These are phyloP conservation scores for Mycena citricolor DNA, from an alignment of 1,284 basidiomycete species.

Conservation along the genomic window DNA sequence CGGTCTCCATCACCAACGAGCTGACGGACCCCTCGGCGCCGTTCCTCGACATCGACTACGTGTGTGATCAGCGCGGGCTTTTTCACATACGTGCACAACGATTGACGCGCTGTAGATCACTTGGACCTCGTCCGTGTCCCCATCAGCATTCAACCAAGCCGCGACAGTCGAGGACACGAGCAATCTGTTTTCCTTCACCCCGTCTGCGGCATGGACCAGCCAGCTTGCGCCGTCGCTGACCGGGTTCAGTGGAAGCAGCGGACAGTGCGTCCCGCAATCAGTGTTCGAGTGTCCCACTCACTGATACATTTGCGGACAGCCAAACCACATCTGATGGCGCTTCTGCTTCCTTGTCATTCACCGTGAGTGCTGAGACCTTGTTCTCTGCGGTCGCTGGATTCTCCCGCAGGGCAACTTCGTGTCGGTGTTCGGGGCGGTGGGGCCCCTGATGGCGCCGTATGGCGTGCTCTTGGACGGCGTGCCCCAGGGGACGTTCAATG, in stretches of 20 bases:
- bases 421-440: constrained; percentile 15
- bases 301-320: constrained; percentile 13
- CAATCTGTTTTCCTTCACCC: constrained; percentile 7
- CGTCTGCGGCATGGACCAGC: constrained; percentile 17
- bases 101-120: constrained; percentile 16
- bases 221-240: constrained; percentile 9
- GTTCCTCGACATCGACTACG: constrained; percentile 21
- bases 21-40: constrained; percentile 3
- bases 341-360: constrained; percentile 11
- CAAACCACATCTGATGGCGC: constrained; percentile 15
- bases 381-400: background rate
- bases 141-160: background rate
- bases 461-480: constrained; percentile 15
- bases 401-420: constrained; percentile 18
- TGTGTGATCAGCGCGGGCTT: too few species aligned
- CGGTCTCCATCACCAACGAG: constrained; percentile 19
- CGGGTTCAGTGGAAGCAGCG: constrained; percentile 18
- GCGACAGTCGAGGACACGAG: constrained; percentile 15
- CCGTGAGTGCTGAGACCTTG: background rate
- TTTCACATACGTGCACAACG: too few species aligned
- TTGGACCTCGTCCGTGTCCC: constrained; percentile 9
- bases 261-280: constrained; percentile 15
- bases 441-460: constrained; percentile 14
- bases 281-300: constrained; percentile 7
- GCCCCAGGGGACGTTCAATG: constrained; percentile 17